These are phyloP conservation scores for Vanderwaltozyma polyspora DNA, from an alignment of 805 yeast genomes.

Conservation along the genomic window DNA sequence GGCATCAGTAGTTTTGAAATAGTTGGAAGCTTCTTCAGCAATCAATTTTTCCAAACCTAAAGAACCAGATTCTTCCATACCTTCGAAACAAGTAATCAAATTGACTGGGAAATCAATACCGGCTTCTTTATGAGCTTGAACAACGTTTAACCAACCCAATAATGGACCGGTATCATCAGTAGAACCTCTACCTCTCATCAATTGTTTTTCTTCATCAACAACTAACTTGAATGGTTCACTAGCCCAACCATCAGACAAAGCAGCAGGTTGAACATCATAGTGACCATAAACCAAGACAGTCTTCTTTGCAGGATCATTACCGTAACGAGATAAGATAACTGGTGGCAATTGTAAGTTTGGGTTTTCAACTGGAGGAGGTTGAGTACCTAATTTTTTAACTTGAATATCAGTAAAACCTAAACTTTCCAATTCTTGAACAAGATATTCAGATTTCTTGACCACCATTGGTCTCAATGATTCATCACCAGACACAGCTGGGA, in stretches of 20 bases:
- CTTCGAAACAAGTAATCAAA: constrained; percentile 86
- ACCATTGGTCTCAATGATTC: constrained; percentile 82
- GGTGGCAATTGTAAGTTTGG: constrained; percentile 76
- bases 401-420: constrained; percentile 80
- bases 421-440: constrained; percentile 52
- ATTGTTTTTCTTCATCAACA: constrained; percentile 48
- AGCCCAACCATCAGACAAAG: constrained; percentile 86
- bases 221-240: constrained; percentile 79
- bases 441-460: constrained; percentile 77
- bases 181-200: constrained; percentile 84
- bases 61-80: constrained; percentile 98
- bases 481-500: constrained; percentile 91
- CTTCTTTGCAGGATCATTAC: constrained; percentile 71
- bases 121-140: constrained; percentile 80
- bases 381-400: constrained; percentile 72
- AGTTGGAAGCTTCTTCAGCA: constrained; percentile 61
- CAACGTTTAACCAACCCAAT: constrained; percentile 87
- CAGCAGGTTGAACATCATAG: constrained; percentile 97
- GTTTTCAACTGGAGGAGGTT: constrained; percentile 80
- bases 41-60: constrained; percentile 80
- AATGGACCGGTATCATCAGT: constrained; percentile 99
- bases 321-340: constrained; percentile 81
- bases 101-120: constrained; percentile 89
- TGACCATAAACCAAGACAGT: constrained; percentile 91
- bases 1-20: constrained; percentile 83